Evolutionary conservation across 768 basidiomycete genomes (phyloP).

Genomic region (Serendipita indica): DNA sequence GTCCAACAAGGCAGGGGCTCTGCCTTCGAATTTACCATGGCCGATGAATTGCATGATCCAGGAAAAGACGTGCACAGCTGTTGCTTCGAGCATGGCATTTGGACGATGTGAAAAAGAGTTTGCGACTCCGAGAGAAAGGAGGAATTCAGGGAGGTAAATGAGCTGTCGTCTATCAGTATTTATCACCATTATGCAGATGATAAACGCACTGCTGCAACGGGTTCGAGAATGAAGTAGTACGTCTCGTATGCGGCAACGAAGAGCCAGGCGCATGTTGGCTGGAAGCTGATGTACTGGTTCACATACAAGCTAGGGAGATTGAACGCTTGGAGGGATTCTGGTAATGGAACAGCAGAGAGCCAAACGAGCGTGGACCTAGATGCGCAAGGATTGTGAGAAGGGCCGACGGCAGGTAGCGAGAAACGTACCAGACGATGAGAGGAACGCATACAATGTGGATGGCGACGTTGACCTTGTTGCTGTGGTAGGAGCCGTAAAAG

Average conservation of each 20-base stretch:
- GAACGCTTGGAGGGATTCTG: constrained; percentile 38
- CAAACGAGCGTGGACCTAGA: constrained; percentile 17
- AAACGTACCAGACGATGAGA: constrained; percentile 55
- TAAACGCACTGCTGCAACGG: constrained; percentile 60
- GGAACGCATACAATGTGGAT: constrained; percentile 85
- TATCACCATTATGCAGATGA: neutral
- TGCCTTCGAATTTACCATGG: constrained; percentile 72
- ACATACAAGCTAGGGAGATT: constrained; percentile 27
- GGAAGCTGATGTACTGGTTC: constrained; percentile 51
- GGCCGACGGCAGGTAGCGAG: neutral
- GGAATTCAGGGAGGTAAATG: constrained; percentile 63
- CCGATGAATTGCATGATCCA: constrained; percentile 90
- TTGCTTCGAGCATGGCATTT: constrained; percentile 40
- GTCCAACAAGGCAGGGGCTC: constrained; percentile 80
- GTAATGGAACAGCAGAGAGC: constrained; percentile 29
- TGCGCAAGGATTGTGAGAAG: neutral
- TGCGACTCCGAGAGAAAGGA: constrained; percentile 50
- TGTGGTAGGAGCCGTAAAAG: constrained; percentile 90
- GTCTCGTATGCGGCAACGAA: constrained; percentile 41
- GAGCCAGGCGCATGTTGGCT: constrained; percentile 52
- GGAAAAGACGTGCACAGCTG: constrained; percentile 42
- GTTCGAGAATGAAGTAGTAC: constrained; percentile 76
- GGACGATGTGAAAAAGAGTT: constrained; percentile 45
- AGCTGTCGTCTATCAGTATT: constrained; percentile 31
- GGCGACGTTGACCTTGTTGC: constrained; percentile 62